phyloP scores from a whole-genome alignment of 768 basidiomycete genomes.

The Hygrocybe punicea region DNA sequence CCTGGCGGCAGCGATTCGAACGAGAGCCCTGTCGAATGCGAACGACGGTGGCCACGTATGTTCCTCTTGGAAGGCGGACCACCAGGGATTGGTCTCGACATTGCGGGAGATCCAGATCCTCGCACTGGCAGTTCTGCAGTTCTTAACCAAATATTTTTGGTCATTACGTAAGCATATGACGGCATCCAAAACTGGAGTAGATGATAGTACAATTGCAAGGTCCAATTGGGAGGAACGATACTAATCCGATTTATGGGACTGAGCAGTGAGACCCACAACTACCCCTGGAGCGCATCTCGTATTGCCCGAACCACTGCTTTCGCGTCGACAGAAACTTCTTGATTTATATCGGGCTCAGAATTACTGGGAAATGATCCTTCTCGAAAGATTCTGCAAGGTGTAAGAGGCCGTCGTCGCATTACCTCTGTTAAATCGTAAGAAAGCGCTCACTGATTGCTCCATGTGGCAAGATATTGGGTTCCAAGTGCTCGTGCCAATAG shows the following conservation, averaged over 20 bases:
- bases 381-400: neutral
- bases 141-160: too few relatives aligned
- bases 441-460: constrained; percentile 22
- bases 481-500: constrained; percentile 52
- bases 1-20: neutral
- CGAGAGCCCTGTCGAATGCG: neutral
- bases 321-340: constrained; percentile 37
- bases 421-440: constrained; percentile 15
- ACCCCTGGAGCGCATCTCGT: constrained; percentile 17
- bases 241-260: too few relatives aligned
- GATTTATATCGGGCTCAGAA: constrained; percentile 21
- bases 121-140: too few relatives aligned
- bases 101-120: too few relatives aligned
- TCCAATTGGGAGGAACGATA: too few relatives aligned
- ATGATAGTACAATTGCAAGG: too few relatives aligned
- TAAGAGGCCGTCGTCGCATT: constrained; percentile 22
- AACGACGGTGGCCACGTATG: neutral
- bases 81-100: neutral
- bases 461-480: constrained; percentile 58
- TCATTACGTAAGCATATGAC: too few relatives aligned
- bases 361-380: constrained; percentile 29
- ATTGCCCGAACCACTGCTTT: constrained; percentile 43
- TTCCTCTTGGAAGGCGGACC: neutral
- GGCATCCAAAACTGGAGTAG: too few relatives aligned
- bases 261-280: neutral